Evolutionary conservation across 805 yeast species (phyloP).

Genomic region (Phaffomyces antillensis): DNA sequence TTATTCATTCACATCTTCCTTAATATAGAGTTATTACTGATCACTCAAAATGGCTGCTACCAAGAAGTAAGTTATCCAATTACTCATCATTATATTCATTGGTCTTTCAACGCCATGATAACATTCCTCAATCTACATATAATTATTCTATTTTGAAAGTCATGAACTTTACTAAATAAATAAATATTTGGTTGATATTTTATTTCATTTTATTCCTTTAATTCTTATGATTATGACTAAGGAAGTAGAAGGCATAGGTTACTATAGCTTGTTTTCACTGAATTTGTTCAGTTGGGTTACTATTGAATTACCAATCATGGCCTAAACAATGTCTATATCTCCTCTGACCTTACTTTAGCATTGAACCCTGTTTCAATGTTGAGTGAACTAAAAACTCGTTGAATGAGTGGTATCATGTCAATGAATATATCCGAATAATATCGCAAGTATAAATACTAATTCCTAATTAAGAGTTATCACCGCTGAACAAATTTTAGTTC

Average conservation of each 20-base stretch:
- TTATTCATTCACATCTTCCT: too few relatives aligned
- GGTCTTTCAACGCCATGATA: background rate
- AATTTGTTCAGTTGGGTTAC: slow-evolving; percentile 1
- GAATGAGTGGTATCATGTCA: slow-evolving; percentile 25
- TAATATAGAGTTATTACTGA: slow-evolving; percentile 27
- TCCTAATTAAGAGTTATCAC: slow-evolving; percentile 22
- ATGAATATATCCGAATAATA: slow-evolving; percentile 9
- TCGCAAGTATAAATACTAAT: background rate
- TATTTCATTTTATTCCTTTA: slow-evolving; percentile 1
- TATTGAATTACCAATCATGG: slow-evolving; percentile 14
- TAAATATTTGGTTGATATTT: background rate
- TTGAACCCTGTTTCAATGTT: background rate
- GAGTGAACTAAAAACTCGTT: slow-evolving; percentile 13
- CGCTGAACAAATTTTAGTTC: slow-evolving; percentile 40
- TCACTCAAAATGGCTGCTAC: too few relatives aligned
- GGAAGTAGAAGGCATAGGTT: slow-evolving; percentile 24
- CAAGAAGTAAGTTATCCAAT: too few relatives aligned
- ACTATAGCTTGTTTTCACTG: slow-evolving; percentile 10
- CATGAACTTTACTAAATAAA: slow-evolving; percentile 17
- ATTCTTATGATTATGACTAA: slow-evolving; percentile 1
- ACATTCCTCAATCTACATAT: too few relatives aligned
- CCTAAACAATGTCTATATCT: slow-evolving; percentile 14
- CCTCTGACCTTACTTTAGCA: slow-evolving; percentile 21
- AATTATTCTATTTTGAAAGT: background rate
- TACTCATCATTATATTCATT: background rate